phyloP scores from a whole-genome alignment of 805 yeast species.

The Wickerhamomyces pijperi region DNA sequence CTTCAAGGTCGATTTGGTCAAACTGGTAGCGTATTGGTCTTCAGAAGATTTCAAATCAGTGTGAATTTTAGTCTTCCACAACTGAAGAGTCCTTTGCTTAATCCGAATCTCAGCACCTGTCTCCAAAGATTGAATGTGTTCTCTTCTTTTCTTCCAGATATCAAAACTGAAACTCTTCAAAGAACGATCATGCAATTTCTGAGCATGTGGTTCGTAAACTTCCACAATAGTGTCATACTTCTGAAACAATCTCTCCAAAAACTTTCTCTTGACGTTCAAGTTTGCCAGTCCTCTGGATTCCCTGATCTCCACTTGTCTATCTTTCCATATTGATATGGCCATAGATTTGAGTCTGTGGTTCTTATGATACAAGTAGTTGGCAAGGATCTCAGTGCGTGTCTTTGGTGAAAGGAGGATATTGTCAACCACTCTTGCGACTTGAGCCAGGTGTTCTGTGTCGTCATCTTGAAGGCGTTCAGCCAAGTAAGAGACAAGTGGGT shows the following conservation, averaged over 20 bases:
- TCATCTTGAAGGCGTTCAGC: too few relatives aligned
- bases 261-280: too few relatives aligned
- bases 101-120: constrained; percentile 8
- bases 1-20: constrained; percentile 3
- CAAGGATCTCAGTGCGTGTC: too few relatives aligned
- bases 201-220: neutral
- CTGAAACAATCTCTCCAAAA: neutral
- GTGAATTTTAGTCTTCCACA: constrained; percentile 8
- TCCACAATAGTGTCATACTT: neutral
- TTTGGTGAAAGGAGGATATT: too few relatives aligned
- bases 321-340: too few relatives aligned
- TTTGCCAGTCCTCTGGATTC: too few relatives aligned
- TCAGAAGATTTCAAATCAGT: constrained; percentile 2
- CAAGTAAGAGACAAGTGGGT: too few relatives aligned
- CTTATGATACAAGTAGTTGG: too few relatives aligned
- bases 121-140: constrained; percentile 3
- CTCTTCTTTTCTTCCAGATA: constrained; percentile 11
- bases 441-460: too few relatives aligned
- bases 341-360: too few relatives aligned
- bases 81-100: constrained; percentile 1
- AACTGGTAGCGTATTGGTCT: constrained; percentile 1
- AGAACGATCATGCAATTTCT: neutral
- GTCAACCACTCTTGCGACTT: too few relatives aligned
- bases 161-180: constrained; percentile 5
- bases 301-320: too few relatives aligned